These are phyloP conservation scores for Lactarius hengduanensis DNA, from an alignment of 768 basidiomycete genomes.

Conservation along the genomic window DNA sequence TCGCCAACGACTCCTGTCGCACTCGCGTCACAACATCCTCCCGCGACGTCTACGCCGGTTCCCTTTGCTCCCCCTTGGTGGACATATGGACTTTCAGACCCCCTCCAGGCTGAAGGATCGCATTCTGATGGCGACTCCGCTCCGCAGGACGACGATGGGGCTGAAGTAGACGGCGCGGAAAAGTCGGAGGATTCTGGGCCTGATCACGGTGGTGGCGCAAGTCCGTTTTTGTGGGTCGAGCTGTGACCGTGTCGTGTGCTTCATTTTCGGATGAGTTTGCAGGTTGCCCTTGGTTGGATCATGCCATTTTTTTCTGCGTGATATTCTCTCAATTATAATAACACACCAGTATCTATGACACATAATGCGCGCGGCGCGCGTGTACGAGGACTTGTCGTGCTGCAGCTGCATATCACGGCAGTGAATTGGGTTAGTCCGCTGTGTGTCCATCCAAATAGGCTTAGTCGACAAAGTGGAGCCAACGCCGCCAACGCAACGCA, in stretches of 20 bases:
- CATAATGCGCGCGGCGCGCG: background rate
- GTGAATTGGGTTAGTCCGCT: background rate
- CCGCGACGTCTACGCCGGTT: slow-evolving; percentile 2
- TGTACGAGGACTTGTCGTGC: background rate
- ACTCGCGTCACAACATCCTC: background rate
- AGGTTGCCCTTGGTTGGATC: background rate
- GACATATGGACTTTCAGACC: slow-evolving; percentile 10
- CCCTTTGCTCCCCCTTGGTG: slow-evolving; percentile 12
- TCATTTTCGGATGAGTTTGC: background rate
- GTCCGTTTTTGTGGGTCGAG: slow-evolving; percentile 22
- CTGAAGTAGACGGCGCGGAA: slow-evolving; percentile 23
- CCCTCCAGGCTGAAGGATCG: slow-evolving; percentile 1
- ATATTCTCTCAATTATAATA: background rate
- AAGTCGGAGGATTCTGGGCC: slow-evolving; percentile 21
- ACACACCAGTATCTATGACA: background rate
- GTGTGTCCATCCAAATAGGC: background rate
- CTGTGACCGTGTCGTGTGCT: slow-evolving; percentile 3
- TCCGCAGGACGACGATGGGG: slow-evolving; percentile 10
- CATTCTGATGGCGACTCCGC: background rate
- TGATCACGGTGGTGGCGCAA: background rate
- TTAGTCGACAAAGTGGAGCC: background rate
- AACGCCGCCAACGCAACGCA: background rate
- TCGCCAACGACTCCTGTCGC: background rate
- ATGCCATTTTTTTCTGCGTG: background rate
- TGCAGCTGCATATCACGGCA: background rate